These are phyloP conservation scores for Psidium guajava DNA, from an alignment of 345 rosid species.

Conservation along the genomic window DNA sequence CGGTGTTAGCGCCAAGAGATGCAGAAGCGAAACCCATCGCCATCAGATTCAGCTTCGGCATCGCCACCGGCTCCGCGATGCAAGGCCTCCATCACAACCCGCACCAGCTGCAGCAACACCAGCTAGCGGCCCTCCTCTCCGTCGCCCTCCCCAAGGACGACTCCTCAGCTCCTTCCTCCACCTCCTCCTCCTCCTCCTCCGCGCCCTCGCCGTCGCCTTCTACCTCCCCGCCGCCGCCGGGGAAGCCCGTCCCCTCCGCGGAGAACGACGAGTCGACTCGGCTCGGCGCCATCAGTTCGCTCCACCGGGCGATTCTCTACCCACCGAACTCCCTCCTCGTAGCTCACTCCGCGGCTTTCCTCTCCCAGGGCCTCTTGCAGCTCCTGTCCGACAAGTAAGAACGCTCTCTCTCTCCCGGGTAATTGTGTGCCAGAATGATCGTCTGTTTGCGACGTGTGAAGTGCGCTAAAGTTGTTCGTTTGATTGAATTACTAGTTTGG, in stretches of 20 bases:
- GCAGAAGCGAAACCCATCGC: background rate
- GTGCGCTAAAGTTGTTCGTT: background rate
- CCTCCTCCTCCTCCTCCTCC: background rate
- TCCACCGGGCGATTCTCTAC: constrained; percentile 70
- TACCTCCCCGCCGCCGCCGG: constrained; percentile 1
- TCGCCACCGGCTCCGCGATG: constrained; percentile 4
- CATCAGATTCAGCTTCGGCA: background rate
- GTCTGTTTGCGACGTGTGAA: too few relatives aligned
- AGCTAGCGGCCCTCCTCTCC: constrained; percentile 65
- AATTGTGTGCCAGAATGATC: background rate
- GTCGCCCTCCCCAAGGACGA: constrained; percentile 59
- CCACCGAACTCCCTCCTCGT: constrained; percentile 81
- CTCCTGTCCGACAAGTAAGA: constrained; percentile 71
- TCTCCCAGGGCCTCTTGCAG: constrained; percentile 69
- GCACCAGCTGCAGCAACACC: constrained; percentile 62
- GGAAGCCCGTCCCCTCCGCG: constrained; percentile 6
- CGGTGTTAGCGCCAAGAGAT: background rate
- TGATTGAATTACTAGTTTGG: background rate
- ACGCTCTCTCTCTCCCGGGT: background rate
- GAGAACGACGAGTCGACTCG: constrained; percentile 55
- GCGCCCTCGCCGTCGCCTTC: background rate
- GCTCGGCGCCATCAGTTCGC: constrained; percentile 60
- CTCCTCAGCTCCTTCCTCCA: constrained; percentile 15
- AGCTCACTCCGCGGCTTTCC: constrained; percentile 76
- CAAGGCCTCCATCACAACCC: constrained; percentile 58